A percentile compares a stretch with the other conserved stretches of the same genome.
These are phyloP conservation scores for Ophiocordyceps robertsii DNA, from an alignment of 2,329 filamentous ascomycete species.

Conservation along the genomic window DNA sequence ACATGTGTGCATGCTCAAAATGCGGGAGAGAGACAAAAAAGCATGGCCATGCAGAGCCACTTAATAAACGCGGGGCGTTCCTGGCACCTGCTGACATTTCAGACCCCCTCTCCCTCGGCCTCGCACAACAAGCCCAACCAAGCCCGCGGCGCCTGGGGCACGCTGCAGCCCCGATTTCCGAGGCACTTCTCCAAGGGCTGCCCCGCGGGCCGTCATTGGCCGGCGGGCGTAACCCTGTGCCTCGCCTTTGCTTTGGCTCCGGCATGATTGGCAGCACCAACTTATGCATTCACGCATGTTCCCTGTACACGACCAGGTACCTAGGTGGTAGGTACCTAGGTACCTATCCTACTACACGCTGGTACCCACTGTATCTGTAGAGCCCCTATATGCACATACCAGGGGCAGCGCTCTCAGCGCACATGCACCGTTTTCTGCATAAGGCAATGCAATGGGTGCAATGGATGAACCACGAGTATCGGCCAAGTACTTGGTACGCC, in stretches of 20 bases:
- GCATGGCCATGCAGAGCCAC: conserved; percentile 8
- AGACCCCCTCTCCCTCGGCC: background rate
- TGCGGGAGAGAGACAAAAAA: background rate
- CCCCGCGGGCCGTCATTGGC: conserved; percentile 15
- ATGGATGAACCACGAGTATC: too few relatives aligned
- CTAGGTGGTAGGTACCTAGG: too few relatives aligned
- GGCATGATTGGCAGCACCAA: conserved; percentile 3
- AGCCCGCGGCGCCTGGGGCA: background rate
- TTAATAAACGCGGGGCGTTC: conserved; percentile 22
- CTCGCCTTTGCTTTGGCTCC: conserved; percentile 4
- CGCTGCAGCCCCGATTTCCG: conserved; percentile 17
- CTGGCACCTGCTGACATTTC: conserved; percentile 13
- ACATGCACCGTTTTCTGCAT: too few relatives aligned
- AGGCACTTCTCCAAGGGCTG: conserved; percentile 14
- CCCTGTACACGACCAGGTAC: too few relatives aligned
- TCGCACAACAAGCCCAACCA: conserved; percentile 3
- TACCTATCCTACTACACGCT: too few relatives aligned
- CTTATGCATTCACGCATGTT: too few relatives aligned
- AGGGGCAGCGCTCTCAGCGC: too few relatives aligned
- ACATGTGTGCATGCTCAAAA: background rate
- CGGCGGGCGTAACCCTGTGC: conserved; percentile 6
- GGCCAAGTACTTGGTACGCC: too few relatives aligned
- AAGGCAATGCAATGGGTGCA: too few relatives aligned
- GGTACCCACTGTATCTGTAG: too few relatives aligned
- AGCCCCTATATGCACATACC: too few relatives aligned